Conservation (phyloP, 2,329 filamentous ascomycete species). For the Colletotrichum cuscutae region DNA sequence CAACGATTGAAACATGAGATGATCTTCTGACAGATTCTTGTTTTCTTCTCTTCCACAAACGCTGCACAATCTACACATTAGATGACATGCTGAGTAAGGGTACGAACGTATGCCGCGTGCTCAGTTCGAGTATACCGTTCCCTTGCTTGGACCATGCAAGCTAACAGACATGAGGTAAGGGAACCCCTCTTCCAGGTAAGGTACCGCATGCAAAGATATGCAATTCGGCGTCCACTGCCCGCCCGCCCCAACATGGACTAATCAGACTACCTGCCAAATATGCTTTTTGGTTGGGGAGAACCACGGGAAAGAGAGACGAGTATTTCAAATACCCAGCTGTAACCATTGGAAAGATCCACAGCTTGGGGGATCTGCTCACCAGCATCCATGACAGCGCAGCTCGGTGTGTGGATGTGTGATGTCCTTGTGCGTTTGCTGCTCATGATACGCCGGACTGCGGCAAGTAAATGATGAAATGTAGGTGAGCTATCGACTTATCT, state of each 20-base stretch:
- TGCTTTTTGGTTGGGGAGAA: not conserved
- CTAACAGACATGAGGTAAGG: not conserved
- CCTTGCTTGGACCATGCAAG: not conserved
- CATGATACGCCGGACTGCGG: not conserved
- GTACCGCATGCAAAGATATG: slow-evolving; percentile 18
- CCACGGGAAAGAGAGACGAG: not conserved
- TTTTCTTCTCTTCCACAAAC: not conserved
- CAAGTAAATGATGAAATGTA: not conserved
- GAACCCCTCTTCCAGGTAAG: slow-evolving; percentile 1
- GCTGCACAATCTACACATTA: not conserved
- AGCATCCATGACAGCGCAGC: slow-evolving; percentile 10
- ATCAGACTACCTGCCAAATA: slow-evolving; percentile 4
- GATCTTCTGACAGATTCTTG: slow-evolving; percentile 5
- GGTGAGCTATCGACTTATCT: not conserved
- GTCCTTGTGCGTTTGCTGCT: not conserved
- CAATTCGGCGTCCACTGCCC: slow-evolving; percentile 7
- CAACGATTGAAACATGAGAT: slow-evolving; percentile 3
- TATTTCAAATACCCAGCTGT: slow-evolving; percentile 26
- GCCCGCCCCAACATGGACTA: slow-evolving; percentile 13
- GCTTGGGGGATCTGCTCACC: not conserved
- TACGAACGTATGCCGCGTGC: not conserved
- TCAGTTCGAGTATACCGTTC: not conserved
- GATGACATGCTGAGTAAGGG: not conserved
- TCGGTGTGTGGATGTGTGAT: not conserved
- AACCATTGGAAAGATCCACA: not conserved